Base-by-base conservation (phyloP, 2,329 filamentous ascomycete species). In the Fusarium cicatricum region DNA sequence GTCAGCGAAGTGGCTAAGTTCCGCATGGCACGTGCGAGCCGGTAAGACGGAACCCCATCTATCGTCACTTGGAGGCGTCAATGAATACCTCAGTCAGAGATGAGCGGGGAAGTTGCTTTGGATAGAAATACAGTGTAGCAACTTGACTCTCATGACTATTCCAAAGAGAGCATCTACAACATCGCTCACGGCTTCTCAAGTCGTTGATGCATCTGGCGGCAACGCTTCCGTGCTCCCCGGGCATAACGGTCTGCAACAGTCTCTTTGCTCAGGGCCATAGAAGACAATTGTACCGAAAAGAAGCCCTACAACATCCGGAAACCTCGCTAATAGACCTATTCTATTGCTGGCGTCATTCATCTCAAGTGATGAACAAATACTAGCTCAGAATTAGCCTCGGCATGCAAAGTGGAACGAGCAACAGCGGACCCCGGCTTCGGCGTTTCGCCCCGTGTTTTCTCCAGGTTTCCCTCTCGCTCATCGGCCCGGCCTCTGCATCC, bases 401-500 rank as follows among this genome's bases (percentile, higher is more conserved):
- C 57, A 63, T n/a, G 52, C 42, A 43, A 47, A 52, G 62, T 65
- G 66, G 66, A 57, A 55, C 60, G 32, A 39, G 32, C 37, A 38
- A 51, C 48, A 56, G 33, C 53, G 34, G 38, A 53, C 52, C 61
- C 65, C 56, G 61, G 65, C 66, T 65, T 67, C 64, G 65, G 66
- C 54, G 37, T 58, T 45, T 34, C 53, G 54, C 66, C 61, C 66
- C 64, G 66, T 68, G 55, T 50, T 68, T 26, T 67, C 66, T 67
- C 65, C 67, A 67, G 66, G 59, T 68, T 68, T 67, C 59, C 52
- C 50, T 33, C 45, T 39, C 58, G 51, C 46, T 59, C 36, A 38
- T 56, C 55, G 59, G 59, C 42, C 50, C 38, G 52, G 56, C 59
- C 59, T n/a, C 16, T 29, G 40, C 26, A 48, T 47, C 38, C 32